Conservation (phyloP, 768 basidiomycete species). For the Mycena rosella region DNA sequence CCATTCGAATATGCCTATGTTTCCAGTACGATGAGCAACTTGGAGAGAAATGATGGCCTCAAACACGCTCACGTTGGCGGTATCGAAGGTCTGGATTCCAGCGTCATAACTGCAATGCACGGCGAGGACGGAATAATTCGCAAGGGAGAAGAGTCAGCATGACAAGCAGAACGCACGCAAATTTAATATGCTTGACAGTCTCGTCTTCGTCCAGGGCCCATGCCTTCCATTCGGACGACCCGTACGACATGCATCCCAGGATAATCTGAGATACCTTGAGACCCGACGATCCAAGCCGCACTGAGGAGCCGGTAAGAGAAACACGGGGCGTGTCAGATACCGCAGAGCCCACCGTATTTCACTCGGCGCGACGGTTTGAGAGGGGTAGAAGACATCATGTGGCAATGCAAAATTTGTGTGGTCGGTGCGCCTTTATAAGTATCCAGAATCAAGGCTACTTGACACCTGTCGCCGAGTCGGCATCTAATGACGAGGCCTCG, state of each 20-base stretch:
- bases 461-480: no score
- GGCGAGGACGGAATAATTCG: no score
- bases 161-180: conserved; percentile 9
- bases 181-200: conserved; percentile 51
- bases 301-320: not conserved
- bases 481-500: no score
- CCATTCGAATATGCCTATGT: conserved; percentile 68
- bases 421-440: no score
- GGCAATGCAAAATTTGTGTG: no score
- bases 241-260: conserved; percentile 41
- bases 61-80: conserved; percentile 54
- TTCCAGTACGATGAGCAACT: not conserved
- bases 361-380: no score
- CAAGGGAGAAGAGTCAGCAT: no score
- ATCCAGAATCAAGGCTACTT: no score
- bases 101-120: conserved; percentile 55
- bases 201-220: conserved; percentile 54
- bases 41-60: not conserved
- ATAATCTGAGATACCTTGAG: conserved; percentile 32
- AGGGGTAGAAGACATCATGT: no score
- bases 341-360: no score
- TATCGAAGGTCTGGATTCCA: conserved; percentile 75
- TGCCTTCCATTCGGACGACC: conserved; percentile 15
- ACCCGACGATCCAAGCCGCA: conserved; percentile 15
- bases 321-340: no score